phyloP scores from a whole-genome alignment of 345 rosid genomes.

The Physaria fendleri region DNA sequence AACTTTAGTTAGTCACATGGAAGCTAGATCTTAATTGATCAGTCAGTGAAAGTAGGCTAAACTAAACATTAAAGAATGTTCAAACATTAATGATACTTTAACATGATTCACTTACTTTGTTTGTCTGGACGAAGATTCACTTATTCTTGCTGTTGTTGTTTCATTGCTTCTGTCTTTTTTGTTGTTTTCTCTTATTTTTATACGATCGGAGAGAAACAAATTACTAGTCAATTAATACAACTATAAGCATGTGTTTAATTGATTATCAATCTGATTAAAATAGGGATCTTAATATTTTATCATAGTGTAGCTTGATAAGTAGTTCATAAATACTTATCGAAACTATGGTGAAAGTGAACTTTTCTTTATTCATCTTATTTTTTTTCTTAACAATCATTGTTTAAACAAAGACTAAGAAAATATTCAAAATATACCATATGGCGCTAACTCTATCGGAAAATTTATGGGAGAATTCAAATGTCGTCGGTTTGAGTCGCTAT shows the following conservation, averaged over 20 bases:
- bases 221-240: neutral
- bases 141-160: neutral
- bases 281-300: neutral
- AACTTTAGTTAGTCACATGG: constrained; percentile 11
- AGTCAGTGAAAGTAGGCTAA: constrained; percentile 6
- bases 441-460: too few species aligned
- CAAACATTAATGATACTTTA: neutral
- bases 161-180: neutral
- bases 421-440: too few species aligned
- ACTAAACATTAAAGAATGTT: neutral
- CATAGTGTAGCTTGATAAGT: neutral
- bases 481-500: too few species aligned
- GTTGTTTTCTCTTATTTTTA: neutral
- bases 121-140: neutral
- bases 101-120: constrained; percentile 1
- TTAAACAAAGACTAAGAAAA: too few species aligned
- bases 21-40: constrained; percentile 11
- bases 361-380: too few species aligned
- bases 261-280: neutral
- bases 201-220: neutral
- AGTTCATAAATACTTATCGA: neutral
- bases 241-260: constrained; percentile 5
- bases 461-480: too few species aligned
- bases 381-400: too few species aligned
- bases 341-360: neutral